A percentile compares a stretch with the other conserved stretches of the same genome.
These are phyloP conservation scores for Nicotiana tabacum DNA, from an alignment of 257 asterid genomes.

Conservation along the genomic window DNA sequence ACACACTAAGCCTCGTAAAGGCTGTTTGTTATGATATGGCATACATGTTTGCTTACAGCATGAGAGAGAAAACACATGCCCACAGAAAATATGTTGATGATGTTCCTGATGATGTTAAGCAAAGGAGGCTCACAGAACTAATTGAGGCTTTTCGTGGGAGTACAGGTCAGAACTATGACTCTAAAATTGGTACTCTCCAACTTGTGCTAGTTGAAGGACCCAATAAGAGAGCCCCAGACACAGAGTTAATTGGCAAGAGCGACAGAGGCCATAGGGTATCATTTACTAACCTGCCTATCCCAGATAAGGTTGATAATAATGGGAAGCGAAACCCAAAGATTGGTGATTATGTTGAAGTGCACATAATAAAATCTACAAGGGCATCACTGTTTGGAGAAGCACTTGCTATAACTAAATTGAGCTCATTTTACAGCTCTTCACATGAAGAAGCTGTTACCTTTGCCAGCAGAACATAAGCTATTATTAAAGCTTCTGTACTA, in stretches of 20 bases:
- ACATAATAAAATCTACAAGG: slow-evolving; percentile 57
- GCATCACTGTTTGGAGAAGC: slow-evolving; percentile 87
- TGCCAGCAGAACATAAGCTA: slow-evolving; percentile 32
- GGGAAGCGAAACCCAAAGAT: slow-evolving; percentile 52
- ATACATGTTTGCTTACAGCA: slow-evolving; percentile 98
- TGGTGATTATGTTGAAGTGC: slow-evolving; percentile 84
- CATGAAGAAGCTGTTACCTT: slow-evolving; percentile 42
- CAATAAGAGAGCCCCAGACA: slow-evolving; percentile 84
- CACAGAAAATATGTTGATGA: slow-evolving; percentile 85
- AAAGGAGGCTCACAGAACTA: slow-evolving; percentile 81
- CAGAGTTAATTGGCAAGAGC: slow-evolving; percentile 88
- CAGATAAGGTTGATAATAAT: slow-evolving; percentile 44
- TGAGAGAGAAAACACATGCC: slow-evolving; percentile 99
- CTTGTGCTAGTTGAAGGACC: slow-evolving; percentile 95
- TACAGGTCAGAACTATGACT: slow-evolving; percentile 77
- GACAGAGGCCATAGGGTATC: slow-evolving; percentile 92
- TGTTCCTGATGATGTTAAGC: slow-evolving; percentile 75
- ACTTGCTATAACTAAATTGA: slow-evolving; percentile 58
- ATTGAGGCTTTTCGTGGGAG: slow-evolving; percentile 76
- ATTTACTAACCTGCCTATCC: slow-evolving; percentile 46
- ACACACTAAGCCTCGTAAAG: slow-evolving; percentile 61
- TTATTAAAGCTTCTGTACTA: slow-evolving; percentile 3
- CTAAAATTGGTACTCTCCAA: slow-evolving; percentile 69
- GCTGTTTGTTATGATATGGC: slow-evolving; percentile 92
- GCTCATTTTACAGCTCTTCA: slow-evolving; percentile 44